Evolutionary conservation across 1,139 yeast genomes (phyloP).

Genomic region (Candida pseudocylindracea): DNA sequence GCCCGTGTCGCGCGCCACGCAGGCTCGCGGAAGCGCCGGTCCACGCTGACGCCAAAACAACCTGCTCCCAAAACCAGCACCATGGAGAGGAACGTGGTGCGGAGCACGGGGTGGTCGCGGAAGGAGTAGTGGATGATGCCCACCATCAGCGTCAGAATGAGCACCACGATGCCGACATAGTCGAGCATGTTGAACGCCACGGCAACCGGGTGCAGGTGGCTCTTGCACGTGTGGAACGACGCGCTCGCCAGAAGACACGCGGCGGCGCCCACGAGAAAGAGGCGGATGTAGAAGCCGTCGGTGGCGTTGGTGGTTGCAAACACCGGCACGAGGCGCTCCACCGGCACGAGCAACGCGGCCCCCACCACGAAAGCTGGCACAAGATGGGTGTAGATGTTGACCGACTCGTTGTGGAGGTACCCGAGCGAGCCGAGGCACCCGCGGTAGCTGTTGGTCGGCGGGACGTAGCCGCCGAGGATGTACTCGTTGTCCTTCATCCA

Average conservation of each 20-base stretch:
- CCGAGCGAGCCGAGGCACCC: conserved; percentile 32
- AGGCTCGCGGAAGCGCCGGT: conserved; percentile 41
- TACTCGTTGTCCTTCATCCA: conserved; percentile 84
- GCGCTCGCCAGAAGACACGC: conserved; percentile 55
- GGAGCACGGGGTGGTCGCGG: conserved; percentile 21
- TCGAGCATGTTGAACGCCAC: conserved; percentile 62
- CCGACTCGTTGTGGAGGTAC: conserved; percentile 67
- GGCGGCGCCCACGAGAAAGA: conserved; percentile 18
- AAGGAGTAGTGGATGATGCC: conserved; percentile 52
- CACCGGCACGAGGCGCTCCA: conserved; percentile 4
- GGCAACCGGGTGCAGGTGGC: conserved; percentile 44
- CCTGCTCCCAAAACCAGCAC: conserved; percentile 29
- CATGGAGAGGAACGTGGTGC: conserved; percentile 19
- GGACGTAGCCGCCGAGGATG: conserved; percentile 57
- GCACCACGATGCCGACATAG: conserved; percentile 64
- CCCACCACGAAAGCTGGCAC: conserved; percentile 24
- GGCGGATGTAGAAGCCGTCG: conserved; percentile 16
- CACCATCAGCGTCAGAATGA: conserved; percentile 55
- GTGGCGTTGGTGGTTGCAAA: conserved; percentile 7
- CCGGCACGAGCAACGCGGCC: not conserved
- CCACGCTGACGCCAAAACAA: conserved; percentile 44
- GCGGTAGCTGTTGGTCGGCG: conserved; percentile 31
- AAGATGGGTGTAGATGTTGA: conserved; percentile 65
- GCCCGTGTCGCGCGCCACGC: conserved; percentile 65
- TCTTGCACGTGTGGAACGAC: conserved; percentile 51